These are phyloP conservation scores for Tetrahymena elliotti DNA, from an alignment of 73 alveolate species.

Conservation along the genomic window DNA sequence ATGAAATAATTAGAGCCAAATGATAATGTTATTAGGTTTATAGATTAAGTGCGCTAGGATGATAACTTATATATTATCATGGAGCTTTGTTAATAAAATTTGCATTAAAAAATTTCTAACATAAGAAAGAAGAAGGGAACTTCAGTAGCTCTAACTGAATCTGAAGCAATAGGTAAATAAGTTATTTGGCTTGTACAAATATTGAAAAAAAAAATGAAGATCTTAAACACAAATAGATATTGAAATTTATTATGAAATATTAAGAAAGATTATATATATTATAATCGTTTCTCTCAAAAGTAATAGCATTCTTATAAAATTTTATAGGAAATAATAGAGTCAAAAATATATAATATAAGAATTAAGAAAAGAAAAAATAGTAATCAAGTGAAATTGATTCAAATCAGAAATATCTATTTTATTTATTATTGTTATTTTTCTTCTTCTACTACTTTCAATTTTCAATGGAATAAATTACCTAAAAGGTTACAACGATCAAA, in stretches of 20 bases:
- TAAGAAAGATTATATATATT: no score
- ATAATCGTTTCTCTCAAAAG: not conserved
- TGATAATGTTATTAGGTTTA: not conserved
- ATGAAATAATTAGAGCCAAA: not conserved
- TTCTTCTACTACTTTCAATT: not conserved
- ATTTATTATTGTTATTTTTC: not conserved
- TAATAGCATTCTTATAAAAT: not conserved
- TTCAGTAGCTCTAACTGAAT: not conserved
- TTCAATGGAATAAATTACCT: no score
- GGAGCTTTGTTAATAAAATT: not conserved
- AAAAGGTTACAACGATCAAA: not conserved
- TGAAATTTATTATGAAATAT: no score
- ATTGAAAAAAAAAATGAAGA: not conserved
- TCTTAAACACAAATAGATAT: no score
- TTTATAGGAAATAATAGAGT: not conserved
- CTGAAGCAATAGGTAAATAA: not conserved
- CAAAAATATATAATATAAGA: not conserved
- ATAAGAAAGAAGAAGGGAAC: not conserved
- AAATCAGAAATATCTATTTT: not conserved
- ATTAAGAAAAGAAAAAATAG: not conserved
- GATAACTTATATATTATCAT: not conserved
- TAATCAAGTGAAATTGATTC: not conserved
- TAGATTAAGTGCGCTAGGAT: not conserved
- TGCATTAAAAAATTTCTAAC: not conserved
- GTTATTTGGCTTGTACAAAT: not conserved